phyloP scores from a whole-genome alignment of 108 stramenopile genomes.

The Cyclotella kingstonii region DNA sequence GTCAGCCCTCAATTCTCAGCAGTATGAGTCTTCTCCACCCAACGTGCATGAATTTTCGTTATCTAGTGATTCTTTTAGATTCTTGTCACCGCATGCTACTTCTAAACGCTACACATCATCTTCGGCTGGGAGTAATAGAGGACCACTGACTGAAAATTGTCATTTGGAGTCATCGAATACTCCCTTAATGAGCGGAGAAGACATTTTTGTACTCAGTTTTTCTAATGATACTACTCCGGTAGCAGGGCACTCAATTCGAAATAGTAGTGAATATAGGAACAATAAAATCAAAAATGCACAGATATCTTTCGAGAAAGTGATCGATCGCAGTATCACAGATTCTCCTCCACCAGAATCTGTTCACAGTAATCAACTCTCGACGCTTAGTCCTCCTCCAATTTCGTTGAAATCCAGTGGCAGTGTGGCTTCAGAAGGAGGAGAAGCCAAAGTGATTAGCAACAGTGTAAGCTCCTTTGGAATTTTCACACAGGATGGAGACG shows the following conservation, averaged over 20 bases:
- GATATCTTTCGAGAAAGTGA: background rate
- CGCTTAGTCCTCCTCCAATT: constrained; percentile 32
- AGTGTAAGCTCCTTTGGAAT: constrained; percentile 3
- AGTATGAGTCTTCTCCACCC: too few species aligned
- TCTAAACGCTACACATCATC: too few species aligned
- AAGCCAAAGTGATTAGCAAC: background rate
- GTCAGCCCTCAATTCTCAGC: too few species aligned
- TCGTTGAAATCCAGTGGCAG: constrained; percentile 6
- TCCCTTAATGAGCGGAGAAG: constrained; percentile 29
- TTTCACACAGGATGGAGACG: background rate
- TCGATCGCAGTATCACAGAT: background rate
- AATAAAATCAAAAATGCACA: background rate
- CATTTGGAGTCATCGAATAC: constrained; percentile 13
- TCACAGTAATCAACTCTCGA: constrained; percentile 20
- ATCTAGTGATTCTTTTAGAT: too few species aligned
- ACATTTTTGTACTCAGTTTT: constrained; percentile 24
- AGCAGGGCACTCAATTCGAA: background rate
- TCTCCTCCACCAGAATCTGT: constrained; percentile 42
- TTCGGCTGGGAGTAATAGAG: too few species aligned
- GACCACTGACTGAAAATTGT: too few species aligned
- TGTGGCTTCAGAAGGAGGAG: background rate
- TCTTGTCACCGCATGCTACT: too few species aligned
- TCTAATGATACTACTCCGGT: constrained; percentile 35
- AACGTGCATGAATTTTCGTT: too few species aligned
- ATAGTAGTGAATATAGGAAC: background rate